phyloP scores from a whole-genome alignment of 2,329 filamentous ascomycete genomes.

The Fusarium anguioides region DNA sequence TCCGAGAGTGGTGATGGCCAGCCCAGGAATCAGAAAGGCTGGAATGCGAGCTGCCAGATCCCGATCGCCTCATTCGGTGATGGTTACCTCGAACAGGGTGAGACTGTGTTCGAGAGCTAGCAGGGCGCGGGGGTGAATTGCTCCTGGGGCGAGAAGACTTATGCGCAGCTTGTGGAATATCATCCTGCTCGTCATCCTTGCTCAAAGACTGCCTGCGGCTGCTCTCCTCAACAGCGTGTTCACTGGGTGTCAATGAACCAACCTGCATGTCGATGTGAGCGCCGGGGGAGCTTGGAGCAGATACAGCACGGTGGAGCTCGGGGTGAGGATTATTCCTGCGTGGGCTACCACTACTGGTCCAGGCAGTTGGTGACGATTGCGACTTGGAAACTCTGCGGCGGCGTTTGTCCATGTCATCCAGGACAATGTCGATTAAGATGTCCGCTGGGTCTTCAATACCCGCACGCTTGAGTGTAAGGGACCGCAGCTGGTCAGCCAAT shows the following conservation, averaged over 20 bases:
- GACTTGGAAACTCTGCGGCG: slow-evolving; percentile 88
- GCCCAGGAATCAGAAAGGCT: slow-evolving; percentile 74
- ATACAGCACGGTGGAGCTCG: slow-evolving; percentile 75
- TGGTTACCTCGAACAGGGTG: slow-evolving; percentile 74
- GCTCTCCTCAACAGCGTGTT: slow-evolving; percentile 58
- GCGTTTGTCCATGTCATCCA: slow-evolving; percentile 96
- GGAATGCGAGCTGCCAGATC: slow-evolving; percentile 93
- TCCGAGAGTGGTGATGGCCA: slow-evolving; percentile 66
- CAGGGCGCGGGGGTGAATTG: slow-evolving; percentile 82
- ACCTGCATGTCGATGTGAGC: slow-evolving; percentile 64
- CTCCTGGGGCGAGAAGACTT: slow-evolving; percentile 72
- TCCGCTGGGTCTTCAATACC: slow-evolving; percentile 91
- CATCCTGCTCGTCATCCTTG: slow-evolving; percentile 61
- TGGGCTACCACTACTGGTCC: slow-evolving; percentile 68
- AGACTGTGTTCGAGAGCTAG: slow-evolving; percentile 78
- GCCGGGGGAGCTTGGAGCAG: slow-evolving; percentile 73
- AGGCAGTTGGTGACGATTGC: slow-evolving; percentile 82
- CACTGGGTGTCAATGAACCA: slow-evolving; percentile 68
- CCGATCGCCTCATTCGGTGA: slow-evolving; percentile 84
- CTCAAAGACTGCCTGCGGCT: slow-evolving; percentile 56
- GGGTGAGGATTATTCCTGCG: slow-evolving; percentile 68
- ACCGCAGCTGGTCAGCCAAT: slow-evolving; percentile 89
- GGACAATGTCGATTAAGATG: slow-evolving; percentile 88
- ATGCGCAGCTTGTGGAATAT: slow-evolving; percentile 54
- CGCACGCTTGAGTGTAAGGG: slow-evolving; percentile 87